Base-by-base conservation (phyloP, 768 basidiomycete genomes). In the Serendipita sp. region DNA sequence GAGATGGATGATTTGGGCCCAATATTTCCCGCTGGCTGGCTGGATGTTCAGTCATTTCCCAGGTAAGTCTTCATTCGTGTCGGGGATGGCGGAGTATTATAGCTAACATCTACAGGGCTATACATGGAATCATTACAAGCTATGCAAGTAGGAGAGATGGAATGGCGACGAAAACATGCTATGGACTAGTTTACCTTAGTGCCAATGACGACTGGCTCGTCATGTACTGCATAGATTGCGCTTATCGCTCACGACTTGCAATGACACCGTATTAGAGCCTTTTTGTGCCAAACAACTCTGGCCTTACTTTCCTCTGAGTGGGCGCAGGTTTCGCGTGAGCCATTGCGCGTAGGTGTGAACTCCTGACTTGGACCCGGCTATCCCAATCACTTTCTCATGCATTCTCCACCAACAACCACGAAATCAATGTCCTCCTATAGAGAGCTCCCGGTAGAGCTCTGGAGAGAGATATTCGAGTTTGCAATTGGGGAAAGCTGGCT, bases 1-100 rank as follows among this genome's bases (percentile, higher is more conserved):
- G n/a, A 30, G 3, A n/a, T 60, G 56, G 56, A 60, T 60, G 56
- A 30, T 30, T 10, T 30, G 18, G 18, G 56, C 35, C 16, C 56
- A 60, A 60, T 60, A 60, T 37, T 11, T 60, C 16, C 56, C 56
- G 3, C 56, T 60, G 3, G 56, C 56, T 37, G 56, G 56, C 4
- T 60, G 56, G 56, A 60, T 60, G 56, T 60, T 60, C n/a, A 60
- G 56, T 32, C 56, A 60, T 37, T 60, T 60, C 34, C 56, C 56
- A 60, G 56, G 56, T 60, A n/a, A 28, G 56, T 35, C 56, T 4
- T 32, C 48, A 2, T n/a, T 32, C 7, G 7, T 51, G 48, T 51
- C n/a, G 45, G 18, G 45, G 45, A 46, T 46, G 24, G 1, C 24
- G 24, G 24, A 41, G 1, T 41, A 41, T 7, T 1, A 41, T n/a